These are phyloP conservation scores for Poa annua DNA, from an alignment of 176 grass and related monocot species.

Conservation along the genomic window DNA sequence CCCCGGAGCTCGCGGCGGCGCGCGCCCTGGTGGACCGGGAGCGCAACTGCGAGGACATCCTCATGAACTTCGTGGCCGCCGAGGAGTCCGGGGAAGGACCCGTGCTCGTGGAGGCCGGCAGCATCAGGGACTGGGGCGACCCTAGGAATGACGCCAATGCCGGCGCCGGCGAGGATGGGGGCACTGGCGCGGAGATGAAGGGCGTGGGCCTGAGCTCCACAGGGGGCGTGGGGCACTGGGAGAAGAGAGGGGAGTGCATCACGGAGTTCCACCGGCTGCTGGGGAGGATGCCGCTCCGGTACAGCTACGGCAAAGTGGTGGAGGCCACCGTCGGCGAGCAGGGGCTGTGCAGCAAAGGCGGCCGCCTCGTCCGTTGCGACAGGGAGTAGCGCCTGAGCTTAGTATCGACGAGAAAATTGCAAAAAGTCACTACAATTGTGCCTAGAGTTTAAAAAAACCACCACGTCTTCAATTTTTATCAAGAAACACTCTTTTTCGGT, in stretches of 20 bases:
- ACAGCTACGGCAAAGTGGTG: conserved; percentile 76
- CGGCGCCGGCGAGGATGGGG: neutral
- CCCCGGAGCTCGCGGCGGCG: conserved; percentile 55
- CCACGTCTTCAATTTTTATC: too few species aligned
- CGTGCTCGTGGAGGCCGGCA: conserved; percentile 63
- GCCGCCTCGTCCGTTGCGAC: conserved; percentile 66
- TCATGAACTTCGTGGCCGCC: conserved; percentile 93
- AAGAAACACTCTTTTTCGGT: too few species aligned
- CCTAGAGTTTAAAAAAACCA: too few species aligned
- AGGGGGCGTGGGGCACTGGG: conserved; percentile 61
- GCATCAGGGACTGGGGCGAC: conserved; percentile 87
- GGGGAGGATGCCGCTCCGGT: conserved; percentile 78
- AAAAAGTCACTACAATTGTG: too few species aligned
- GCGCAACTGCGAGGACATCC: conserved; percentile 92
- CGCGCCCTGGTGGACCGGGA: conserved; percentile 63
- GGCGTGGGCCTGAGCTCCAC: conserved; percentile 61
- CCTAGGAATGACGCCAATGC: conserved; percentile 64
- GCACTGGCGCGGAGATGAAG: conserved; percentile 14
- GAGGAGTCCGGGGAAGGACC: conserved; percentile 58
- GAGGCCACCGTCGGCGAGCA: conserved; percentile 58
- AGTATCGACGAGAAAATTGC: too few species aligned
- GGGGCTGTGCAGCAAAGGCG: conserved; percentile 68
- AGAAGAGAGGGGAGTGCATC: conserved; percentile 83
- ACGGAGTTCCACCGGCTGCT: conserved; percentile 85
- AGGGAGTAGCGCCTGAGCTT: neutral